A percentile compares a stretch with the other conserved stretches of the same genome.
Evolutionary conservation across 1,139 yeast species (phyloP).

Genomic region (Sugiyamaella xylanicola): DNA sequence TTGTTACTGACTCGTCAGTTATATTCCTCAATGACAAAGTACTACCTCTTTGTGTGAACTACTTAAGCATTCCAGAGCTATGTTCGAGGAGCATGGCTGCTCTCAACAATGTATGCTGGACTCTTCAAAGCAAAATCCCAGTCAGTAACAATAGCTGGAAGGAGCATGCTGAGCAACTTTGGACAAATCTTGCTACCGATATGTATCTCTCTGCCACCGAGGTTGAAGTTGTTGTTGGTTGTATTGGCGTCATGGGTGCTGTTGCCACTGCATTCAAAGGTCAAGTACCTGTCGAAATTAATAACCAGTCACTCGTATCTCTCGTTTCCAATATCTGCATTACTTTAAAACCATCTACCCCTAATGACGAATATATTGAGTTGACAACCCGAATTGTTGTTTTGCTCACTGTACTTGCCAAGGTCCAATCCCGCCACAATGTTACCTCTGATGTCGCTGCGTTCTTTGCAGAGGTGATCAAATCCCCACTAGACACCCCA

Average conservation of each 20-base stretch:
- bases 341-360: conserved; percentile 15
- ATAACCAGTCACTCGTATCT: conserved; percentile 25
- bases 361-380: conserved; percentile 34
- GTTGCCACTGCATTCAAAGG: conserved; percentile 51
- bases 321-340: conserved; percentile 28
- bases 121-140: conserved; percentile 32
- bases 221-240: conserved; percentile 49
- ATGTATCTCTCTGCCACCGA: conserved; percentile 38
- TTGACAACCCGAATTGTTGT: conserved; percentile 44
- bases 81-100: conserved; percentile 60
- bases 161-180: conserved; percentile 34
- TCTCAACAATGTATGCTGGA: conserved; percentile 60
- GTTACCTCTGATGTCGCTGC: conserved; percentile 43
- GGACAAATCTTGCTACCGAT: conserved; percentile 33
- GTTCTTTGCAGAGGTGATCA: conserved; percentile 26
- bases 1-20: conserved; percentile 13
- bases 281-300: conserved; percentile 33
- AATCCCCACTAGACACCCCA: conserved; percentile 33
- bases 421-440: conserved; percentile 46
- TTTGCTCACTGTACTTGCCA: conserved; percentile 59
- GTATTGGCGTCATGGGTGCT: conserved; percentile 66
- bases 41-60: conserved; percentile 29
- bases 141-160: conserved; percentile 33
- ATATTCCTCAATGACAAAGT: conserved; percentile 27
- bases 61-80: conserved; percentile 28